Evolutionary conservation across 1,139 yeast genomes (phyloP), one percentile per base, ranked within the genome.

Genomic region (Geotrichum cucujoidarum): DNA sequence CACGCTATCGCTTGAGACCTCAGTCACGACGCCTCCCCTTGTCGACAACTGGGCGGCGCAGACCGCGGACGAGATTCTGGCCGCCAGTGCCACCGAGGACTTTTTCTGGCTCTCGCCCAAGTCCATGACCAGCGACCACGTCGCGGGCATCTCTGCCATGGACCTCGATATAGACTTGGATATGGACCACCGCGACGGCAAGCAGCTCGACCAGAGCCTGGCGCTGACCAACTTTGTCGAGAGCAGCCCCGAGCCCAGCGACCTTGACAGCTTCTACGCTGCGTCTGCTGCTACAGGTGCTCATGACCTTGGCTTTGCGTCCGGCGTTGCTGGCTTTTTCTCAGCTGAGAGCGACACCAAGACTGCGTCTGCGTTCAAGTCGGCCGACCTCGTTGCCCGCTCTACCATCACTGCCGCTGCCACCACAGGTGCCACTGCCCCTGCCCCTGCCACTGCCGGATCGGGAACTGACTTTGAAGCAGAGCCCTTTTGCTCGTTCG

Each of bases 61-160:
- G 2, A 39, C 50, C 22, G 45, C 45, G 11, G 44, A 47, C 22
- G 47, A 40, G 13, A 39, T 43, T 36, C 20, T 43, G 29, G 47
- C 42, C 37, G 46, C 50, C 8, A 41, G 47, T 18, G 32, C 37
- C 8, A 18, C 43, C 13, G 41, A 47, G 34, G 50, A 47, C 29
- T 42, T 48, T 36, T 42, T 39, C 29, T 40, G 47, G 45, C 37
- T 48, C 14, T 43, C 51, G 1, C 51, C 51, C 13, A 33, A 38
- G 35, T 22, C 34, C 22, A 13, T 44, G 27, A 37, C 17, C 32
- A 27, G 42, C 33, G 41, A 38, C 24, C n/a, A n/a, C n/a, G 22
- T 33, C 13, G 31, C 45, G 24, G 32, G 39, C 17, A 16, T 27
- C 14, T 7, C 21, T 5, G n/a, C 22, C 13, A 17, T 17, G 18